Evolutionary conservation across 257 asterid genomes (phyloP), one percentile per base, ranked within the genome.

Genomic region (Penstemon davidsonii): DNA sequence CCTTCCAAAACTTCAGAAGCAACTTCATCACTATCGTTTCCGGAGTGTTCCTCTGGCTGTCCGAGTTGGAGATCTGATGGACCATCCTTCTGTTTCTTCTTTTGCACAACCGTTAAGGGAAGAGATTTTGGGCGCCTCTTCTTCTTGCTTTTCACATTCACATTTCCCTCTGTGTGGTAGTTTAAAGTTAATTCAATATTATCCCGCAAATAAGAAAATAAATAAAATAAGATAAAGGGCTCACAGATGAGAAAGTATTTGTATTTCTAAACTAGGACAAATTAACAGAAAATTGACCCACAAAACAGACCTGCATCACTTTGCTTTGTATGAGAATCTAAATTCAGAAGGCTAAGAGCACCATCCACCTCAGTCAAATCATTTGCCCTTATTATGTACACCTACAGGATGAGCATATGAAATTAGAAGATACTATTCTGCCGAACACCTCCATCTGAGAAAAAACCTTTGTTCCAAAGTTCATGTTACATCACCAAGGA

Each of bases 321-420:
- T 81, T 83, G 96, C 81, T 88, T 90, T 9, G 81, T 75, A 66
- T 81, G 83, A 44, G 89, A 73, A 75, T 90, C 97, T 83, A 90
- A 68, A 74, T 78, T 88, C 33, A 86, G 83, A 62, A 88, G 97
- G 81, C 96, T 88, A 49, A 90, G 96, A 49, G 97, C 96, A 73
- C 97, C 96, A 66, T 90, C 97, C 5, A 90, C 97, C 74, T 88
- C 97, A 8, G 72, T 84, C 80, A 90, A 56, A 62, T 88, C 92
- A 75, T 88, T 80, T 67, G 95, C 85, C 76, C 97, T 81, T 69
- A 88, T 74, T 15, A 82, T 50, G 52, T 80, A 75, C 19, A 83
- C 87, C 97, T 90, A 75, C 68, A 78, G 53, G 70, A 72, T 39
- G 62, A 67, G 67, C 58, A 71, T 44, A 56, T n/a, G n/a, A 71